Evolutionary conservation across 1,139 yeast species (phyloP).

Genomic region (Diutina rugosa): DNA sequence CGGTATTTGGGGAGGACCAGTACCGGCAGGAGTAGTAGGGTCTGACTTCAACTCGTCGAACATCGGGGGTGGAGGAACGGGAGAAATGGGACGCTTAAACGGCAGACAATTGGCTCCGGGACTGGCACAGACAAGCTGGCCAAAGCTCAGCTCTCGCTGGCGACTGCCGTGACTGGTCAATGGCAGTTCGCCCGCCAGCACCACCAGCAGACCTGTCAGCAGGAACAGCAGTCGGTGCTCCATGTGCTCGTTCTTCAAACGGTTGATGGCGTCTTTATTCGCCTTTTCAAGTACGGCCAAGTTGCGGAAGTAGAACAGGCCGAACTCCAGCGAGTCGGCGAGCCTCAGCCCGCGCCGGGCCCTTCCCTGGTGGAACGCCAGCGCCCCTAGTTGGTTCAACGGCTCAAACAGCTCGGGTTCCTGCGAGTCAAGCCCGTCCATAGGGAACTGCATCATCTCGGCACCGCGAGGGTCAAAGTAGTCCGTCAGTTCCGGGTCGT

Average conservation of each 20-base stretch:
- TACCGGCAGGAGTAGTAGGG: background rate
- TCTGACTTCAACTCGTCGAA: background rate
- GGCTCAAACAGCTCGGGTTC: conserved; percentile 5
- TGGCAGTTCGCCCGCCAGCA: conserved; percentile 2
- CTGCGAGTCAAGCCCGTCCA: conserved; percentile 16
- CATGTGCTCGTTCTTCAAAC: conserved; percentile 73
- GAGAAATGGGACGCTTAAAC: conserved; percentile 26
- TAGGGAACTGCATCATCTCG: conserved; percentile 44
- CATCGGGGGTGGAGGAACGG: conserved; percentile 6
- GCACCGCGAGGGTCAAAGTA: conserved; percentile 93
- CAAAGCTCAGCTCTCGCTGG: background rate
- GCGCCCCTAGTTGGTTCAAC: conserved; percentile 1
- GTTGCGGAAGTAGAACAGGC: conserved; percentile 84
- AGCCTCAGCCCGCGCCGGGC: conserved; percentile 58
- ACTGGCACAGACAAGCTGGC: conserved; percentile 6
- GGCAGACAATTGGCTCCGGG: conserved; percentile 10
- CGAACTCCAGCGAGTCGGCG: conserved; percentile 76
- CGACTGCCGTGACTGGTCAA: background rate
- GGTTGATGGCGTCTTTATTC: conserved; percentile 80
- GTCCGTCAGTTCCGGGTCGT: conserved; percentile 80
- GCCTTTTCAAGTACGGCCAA: conserved; percentile 85
- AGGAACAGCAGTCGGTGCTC: conserved; percentile 37
- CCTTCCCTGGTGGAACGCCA: conserved; percentile 21
- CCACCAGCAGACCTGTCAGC: conserved; percentile 1
- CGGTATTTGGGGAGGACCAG: background rate